These are phyloP conservation scores for Lentinula sp. DNA, from an alignment of 768 basidiomycete genomes.

Conservation along the genomic window DNA sequence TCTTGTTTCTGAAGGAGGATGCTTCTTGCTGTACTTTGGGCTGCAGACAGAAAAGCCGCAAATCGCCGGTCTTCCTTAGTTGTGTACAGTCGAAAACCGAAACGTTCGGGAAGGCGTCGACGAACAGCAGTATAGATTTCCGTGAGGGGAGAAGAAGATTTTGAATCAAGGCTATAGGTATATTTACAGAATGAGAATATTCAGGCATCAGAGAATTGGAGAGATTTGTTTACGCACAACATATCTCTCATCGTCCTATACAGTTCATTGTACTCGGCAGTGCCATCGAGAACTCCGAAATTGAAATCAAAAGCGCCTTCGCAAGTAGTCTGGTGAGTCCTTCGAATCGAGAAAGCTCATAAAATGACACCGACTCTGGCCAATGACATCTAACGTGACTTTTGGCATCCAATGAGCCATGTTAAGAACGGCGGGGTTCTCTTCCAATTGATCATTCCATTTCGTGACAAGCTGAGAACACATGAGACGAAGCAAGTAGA, in stretches of 20 bases:
- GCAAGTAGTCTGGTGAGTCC: neutral
- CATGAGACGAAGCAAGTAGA: constrained; percentile 8
- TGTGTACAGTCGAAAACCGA: neutral
- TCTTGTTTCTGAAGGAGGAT: neutral
- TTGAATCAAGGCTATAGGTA: neutral
- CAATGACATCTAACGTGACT: constrained; percentile 28
- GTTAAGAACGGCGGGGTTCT: constrained; percentile 11
- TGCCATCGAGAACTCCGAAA: constrained; percentile 12
- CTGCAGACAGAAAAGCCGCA: neutral
- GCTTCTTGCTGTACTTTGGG: neutral
- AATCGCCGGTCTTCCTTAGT: neutral
- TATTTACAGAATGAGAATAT: neutral
- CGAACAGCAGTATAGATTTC: neutral
- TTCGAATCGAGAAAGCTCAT: neutral
- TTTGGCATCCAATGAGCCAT: constrained; percentile 20
- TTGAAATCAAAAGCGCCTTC: constrained; percentile 23
- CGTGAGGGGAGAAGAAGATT: neutral
- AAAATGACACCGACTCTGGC: constrained; percentile 18
- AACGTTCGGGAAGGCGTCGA: neutral
- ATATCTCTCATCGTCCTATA: neutral
- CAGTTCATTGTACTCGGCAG: neutral
- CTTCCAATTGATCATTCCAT: constrained; percentile 3
- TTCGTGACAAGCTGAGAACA: constrained; percentile 18
- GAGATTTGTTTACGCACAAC: neutral
- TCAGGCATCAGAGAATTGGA: neutral